Evolutionary conservation across 108 stramenopile genomes (phyloP).

Genomic region (Aurantiochytrium sp.): DNA sequence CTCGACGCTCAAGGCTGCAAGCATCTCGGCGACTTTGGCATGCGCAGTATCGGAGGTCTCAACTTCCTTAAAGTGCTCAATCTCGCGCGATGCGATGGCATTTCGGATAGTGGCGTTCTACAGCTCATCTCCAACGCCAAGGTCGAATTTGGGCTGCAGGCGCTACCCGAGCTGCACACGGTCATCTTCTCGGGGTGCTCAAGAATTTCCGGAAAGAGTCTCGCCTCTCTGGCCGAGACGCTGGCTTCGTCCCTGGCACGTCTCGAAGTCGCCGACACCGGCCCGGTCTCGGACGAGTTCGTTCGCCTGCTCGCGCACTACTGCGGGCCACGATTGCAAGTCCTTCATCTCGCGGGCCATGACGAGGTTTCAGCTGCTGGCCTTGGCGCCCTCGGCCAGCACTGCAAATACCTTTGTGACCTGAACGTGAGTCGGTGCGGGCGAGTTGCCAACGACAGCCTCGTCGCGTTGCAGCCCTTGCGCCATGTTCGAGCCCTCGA

Average conservation of each 20-base stretch:
- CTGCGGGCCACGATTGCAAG: background rate
- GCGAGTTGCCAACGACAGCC: background rate
- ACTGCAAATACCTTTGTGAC: background rate
- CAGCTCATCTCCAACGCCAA: background rate
- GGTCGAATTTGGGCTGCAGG: background rate
- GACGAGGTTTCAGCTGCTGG: background rate
- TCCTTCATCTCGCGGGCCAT: background rate
- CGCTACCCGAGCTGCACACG: background rate
- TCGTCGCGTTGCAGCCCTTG: background rate
- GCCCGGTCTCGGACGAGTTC: background rate
- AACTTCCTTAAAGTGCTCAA: background rate
- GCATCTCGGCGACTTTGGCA: background rate
- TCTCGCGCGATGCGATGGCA: background rate
- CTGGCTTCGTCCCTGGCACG: background rate
- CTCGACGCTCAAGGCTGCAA: background rate
- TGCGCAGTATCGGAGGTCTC: slow-evolving; percentile 3
- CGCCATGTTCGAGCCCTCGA: background rate
- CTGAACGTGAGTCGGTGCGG: background rate
- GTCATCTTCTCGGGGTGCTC: background rate
- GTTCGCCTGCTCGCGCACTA: background rate
- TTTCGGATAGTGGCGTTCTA: background rate
- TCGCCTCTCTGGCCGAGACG: background rate
- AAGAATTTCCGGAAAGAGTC: background rate
- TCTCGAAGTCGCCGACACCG: background rate
- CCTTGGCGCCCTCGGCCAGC: background rate